Evolutionary conservation across 1,284 basidiomycete species (phyloP).

Genomic region (Ceratobasidium sp.): DNA sequence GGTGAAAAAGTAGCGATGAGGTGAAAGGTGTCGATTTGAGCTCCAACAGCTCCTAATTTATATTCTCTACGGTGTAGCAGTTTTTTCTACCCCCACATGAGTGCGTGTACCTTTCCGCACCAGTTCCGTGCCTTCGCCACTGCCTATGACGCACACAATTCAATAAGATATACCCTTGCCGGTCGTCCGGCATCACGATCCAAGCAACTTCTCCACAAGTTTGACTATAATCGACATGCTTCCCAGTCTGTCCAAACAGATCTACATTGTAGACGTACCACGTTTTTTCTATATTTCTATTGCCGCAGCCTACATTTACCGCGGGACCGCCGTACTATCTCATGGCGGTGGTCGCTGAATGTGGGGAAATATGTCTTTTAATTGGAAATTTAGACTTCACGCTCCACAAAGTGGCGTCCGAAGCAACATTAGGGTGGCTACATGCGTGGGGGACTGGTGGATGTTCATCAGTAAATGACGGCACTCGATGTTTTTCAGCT

Average conservation of each 20-base stretch:
- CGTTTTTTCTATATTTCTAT: neutral
- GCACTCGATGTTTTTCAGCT: too few species aligned
- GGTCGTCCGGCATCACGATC: neutral
- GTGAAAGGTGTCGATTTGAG: neutral
- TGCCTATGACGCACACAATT: neutral
- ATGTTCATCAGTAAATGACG: neutral
- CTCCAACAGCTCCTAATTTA: neutral
- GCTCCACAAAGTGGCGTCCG: neutral
- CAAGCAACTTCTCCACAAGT: neutral
- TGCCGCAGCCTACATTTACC: neutral
- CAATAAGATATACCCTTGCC: neutral
- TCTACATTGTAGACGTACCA: neutral
- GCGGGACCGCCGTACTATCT: neutral
- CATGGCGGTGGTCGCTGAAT: neutral
- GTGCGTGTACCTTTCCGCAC: neutral
- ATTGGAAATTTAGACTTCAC: neutral
- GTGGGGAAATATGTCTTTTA: neutral
- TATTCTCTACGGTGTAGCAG: neutral
- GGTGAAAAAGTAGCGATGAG: neutral
- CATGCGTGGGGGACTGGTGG: neutral
- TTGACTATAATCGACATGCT: neutral
- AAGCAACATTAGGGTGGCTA: conserved; percentile 1
- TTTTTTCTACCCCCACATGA: neutral
- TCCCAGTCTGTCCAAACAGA: neutral
- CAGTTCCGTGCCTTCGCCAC: neutral